phyloP scores from a whole-genome alignment of 2,329 filamentous ascomycete genomes.

The Colletotrichum sp. region DNA sequence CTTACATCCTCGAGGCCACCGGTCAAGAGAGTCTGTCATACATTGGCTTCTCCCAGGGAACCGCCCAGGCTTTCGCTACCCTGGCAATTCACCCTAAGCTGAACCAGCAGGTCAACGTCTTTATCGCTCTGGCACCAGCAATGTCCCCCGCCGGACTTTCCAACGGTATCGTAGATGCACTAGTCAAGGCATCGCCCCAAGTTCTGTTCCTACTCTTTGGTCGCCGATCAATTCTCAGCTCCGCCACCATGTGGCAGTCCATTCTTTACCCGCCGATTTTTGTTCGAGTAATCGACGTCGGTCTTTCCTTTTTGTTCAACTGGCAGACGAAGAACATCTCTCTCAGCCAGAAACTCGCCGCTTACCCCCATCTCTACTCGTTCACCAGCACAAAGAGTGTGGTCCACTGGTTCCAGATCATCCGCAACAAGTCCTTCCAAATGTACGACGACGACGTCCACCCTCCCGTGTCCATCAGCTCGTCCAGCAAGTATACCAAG shows the following conservation, averaged over 20 bases:
- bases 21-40: conserved; percentile 87
- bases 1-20: conserved; percentile 87
- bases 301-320: conserved; percentile 83
- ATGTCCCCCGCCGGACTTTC: conserved; percentile 94
- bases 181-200: conserved; percentile 92
- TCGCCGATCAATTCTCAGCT: conserved; percentile 86
- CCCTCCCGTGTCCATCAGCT: conserved; percentile 73
- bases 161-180: conserved; percentile 88
- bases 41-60: conserved; percentile 96
- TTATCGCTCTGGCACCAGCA: conserved; percentile 92
- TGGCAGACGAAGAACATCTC: conserved; percentile 89
- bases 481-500: conserved; percentile 86
- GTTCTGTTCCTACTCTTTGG: conserved; percentile 94
- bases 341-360: conserved; percentile 87
- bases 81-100: conserved; percentile 90
- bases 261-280: conserved; percentile 95
- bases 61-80: conserved; percentile 93
- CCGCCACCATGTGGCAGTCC: conserved; percentile 96
- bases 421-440: conserved; percentile 93
- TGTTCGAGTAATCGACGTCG: conserved; percentile 83
- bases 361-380: conserved; percentile 94
- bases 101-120: conserved; percentile 93
- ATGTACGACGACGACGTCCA: conserved; percentile 98
- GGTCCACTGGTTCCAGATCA: conserved; percentile 99
- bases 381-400: conserved; percentile 97